Conservation (phyloP, 805 yeast species). For the Ogataea thermomethanolica region DNA sequence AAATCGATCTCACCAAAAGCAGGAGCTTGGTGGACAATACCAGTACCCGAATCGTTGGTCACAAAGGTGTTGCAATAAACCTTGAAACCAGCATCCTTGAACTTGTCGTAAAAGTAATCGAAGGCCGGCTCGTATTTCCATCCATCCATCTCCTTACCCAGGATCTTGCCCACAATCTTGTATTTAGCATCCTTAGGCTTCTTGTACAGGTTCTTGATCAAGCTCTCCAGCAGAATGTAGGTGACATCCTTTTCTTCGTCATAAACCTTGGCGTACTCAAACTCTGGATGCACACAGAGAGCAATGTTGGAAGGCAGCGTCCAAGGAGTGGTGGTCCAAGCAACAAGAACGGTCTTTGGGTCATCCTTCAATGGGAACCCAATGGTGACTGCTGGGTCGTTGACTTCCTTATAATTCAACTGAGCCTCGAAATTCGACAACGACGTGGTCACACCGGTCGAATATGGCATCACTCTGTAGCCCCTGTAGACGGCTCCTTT, state of each 20-base stretch:
- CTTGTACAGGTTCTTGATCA: constrained; percentile 83
- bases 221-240: constrained; percentile 80
- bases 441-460: constrained; percentile 96
- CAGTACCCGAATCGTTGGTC: constrained; percentile 94
- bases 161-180: constrained; percentile 74
- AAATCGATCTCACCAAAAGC: constrained; percentile 99
- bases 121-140: constrained; percentile 78
- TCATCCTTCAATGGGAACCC: constrained; percentile 81
- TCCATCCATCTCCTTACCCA: constrained; percentile 80
- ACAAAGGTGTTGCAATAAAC: constrained; percentile 84
- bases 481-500: constrained; percentile 93
- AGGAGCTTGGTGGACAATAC: constrained; percentile 98
- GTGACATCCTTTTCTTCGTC: constrained; percentile 83
- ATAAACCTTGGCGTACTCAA: constrained; percentile 87
- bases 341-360: constrained; percentile 79
- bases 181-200: constrained; percentile 89
- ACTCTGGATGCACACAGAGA: constrained; percentile 84
- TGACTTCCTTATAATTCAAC: constrained; percentile 94
- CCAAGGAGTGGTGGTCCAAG: constrained; percentile 99
- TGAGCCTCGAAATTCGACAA: constrained; percentile 97
- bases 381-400: constrained; percentile 93
- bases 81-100: constrained; percentile 73
- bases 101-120: constrained; percentile 72
- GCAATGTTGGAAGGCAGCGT: constrained; percentile 94
- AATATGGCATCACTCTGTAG: constrained; percentile 96